Conservation (phyloP, 2,329 filamentous ascomycete species). For the Colletotrichum gloeosporioides region DNA sequence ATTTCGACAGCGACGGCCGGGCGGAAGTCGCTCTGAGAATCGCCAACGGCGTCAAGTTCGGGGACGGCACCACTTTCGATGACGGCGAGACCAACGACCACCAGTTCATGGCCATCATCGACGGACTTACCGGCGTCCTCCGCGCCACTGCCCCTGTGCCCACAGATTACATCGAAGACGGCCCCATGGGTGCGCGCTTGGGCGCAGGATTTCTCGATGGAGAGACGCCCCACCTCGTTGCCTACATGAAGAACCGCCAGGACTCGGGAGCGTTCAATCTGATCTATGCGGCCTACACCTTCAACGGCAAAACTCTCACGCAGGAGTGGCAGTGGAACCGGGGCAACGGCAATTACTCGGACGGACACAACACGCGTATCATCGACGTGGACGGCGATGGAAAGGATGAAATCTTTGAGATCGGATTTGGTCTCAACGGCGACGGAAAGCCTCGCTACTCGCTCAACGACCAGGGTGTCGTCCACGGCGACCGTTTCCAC, state of each 20-base stretch:
- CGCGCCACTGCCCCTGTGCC: background rate
- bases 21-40: slow-evolving; percentile 28
- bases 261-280: slow-evolving; percentile 14
- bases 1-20: slow-evolving; percentile 26
- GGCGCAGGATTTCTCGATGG: slow-evolving; percentile 26
- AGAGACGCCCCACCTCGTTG: slow-evolving; percentile 17
- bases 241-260: slow-evolving; percentile 26
- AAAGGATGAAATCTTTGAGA: slow-evolving; percentile 24
- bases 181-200: slow-evolving; percentile 21
- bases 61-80: slow-evolving; percentile 22
- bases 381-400: slow-evolving; percentile 26
- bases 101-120: slow-evolving; percentile 27
- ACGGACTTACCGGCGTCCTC: slow-evolving; percentile 24
- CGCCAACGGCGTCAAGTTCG: slow-evolving; percentile 26
- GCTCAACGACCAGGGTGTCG: slow-evolving; percentile 19
- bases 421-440: slow-evolving; percentile 27
- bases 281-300: slow-evolving; percentile 23
- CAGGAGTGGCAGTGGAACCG: slow-evolving; percentile 27
- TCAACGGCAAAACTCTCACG: slow-evolving; percentile 16
- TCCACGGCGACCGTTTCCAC: slow-evolving; percentile 27
- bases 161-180: slow-evolving; percentile 7
- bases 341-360: slow-evolving; percentile 4
- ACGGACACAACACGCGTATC: slow-evolving; percentile 28
- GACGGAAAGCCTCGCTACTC: slow-evolving; percentile 24
- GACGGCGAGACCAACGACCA: slow-evolving; percentile 8